Evolutionary conservation across 2,329 filamentous ascomycete genomes (phyloP).

Genomic region (Cercospora canescens): DNA sequence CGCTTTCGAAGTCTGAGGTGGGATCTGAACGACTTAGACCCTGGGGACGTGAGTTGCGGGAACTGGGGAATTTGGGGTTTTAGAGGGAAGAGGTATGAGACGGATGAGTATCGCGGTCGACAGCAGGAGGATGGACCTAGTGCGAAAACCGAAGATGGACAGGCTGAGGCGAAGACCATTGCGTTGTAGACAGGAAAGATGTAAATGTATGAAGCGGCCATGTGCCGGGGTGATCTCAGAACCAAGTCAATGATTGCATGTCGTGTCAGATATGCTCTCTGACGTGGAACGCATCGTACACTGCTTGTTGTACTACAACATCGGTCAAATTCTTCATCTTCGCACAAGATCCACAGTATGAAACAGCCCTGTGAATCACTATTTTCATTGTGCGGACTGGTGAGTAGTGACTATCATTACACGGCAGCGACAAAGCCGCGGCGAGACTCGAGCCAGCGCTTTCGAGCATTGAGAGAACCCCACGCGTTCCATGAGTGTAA

Average conservation of each 20-base stretch:
- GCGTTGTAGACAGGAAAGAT: slow-evolving; percentile 1
- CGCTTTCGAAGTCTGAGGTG: slow-evolving; percentile 89
- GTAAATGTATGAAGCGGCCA: background rate
- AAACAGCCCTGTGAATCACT: background rate
- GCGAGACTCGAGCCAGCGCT: background rate
- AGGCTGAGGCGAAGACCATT: slow-evolving; percentile 1
- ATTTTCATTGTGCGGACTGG: background rate
- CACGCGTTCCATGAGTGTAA: background rate
- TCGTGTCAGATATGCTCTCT: background rate
- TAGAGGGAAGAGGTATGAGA: slow-evolving; percentile 90
- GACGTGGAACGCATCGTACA: too few relatives aligned
- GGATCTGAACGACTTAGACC: slow-evolving; percentile 95
- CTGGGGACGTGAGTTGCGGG: slow-evolving; percentile 88
- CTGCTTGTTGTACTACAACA: too few relatives aligned
- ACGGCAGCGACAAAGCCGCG: background rate
- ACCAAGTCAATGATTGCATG: background rate
- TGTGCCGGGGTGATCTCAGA: too few relatives aligned
- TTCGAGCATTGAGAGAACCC: background rate
- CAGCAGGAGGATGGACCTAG: background rate
- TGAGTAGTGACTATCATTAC: background rate
- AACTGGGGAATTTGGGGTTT: slow-evolving; percentile 99
- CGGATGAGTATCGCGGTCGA: slow-evolving; percentile 39
- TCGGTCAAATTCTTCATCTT: too few relatives aligned
- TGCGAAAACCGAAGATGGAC: background rate
- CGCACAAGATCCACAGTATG: too few relatives aligned